These are phyloP conservation scores for Physcomitrium patens DNA, from an alignment of 225 moss, liverwort and hornwort species.

Conservation along the genomic window DNA sequence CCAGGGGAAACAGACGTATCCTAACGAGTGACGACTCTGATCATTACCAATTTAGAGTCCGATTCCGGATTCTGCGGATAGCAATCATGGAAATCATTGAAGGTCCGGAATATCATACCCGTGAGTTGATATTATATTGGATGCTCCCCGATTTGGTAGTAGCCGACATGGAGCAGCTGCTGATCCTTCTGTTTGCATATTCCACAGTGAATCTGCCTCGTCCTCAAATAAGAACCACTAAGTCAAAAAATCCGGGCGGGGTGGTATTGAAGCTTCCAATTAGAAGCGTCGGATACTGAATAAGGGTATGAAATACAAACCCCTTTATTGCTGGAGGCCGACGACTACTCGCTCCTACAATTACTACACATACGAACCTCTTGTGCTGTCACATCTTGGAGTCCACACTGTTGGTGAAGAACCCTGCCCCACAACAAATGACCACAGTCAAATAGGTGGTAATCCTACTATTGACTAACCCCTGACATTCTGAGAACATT, in stretches of 20 bases:
- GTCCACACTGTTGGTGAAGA: constrained; percentile 22
- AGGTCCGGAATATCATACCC: constrained; percentile 27
- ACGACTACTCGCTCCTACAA: not conserved
- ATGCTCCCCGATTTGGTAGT: constrained; percentile 32
- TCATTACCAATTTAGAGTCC: constrained; percentile 7
- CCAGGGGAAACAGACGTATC: not conserved
- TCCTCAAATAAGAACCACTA: not conserved
- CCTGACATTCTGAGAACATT: constrained; percentile 1
- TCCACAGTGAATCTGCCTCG: not conserved
- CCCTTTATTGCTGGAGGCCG: not conserved
- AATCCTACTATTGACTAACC: constrained; percentile 22
- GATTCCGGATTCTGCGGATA: constrained; percentile 15
- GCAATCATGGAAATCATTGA: constrained; percentile 42
- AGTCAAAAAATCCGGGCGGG: not conserved
- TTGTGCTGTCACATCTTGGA: constrained; percentile 10
- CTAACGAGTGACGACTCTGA: constrained; percentile 13
- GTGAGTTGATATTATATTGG: constrained; percentile 15
- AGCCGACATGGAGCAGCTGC: not conserved
- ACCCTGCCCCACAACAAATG: constrained; percentile 9
- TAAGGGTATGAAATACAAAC: constrained; percentile 5
- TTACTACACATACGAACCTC: not conserved
- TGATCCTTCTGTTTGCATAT: no score
- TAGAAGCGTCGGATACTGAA: constrained; percentile 14
- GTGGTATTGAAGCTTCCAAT: constrained; percentile 1
- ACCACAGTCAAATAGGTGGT: not conserved